A percentile compares a stretch with the other conserved stretches of the same genome.
These are phyloP conservation scores for Botrytis elliptica DNA, from an alignment of 2,329 filamentous ascomycete genomes.

Conservation along the genomic window DNA sequence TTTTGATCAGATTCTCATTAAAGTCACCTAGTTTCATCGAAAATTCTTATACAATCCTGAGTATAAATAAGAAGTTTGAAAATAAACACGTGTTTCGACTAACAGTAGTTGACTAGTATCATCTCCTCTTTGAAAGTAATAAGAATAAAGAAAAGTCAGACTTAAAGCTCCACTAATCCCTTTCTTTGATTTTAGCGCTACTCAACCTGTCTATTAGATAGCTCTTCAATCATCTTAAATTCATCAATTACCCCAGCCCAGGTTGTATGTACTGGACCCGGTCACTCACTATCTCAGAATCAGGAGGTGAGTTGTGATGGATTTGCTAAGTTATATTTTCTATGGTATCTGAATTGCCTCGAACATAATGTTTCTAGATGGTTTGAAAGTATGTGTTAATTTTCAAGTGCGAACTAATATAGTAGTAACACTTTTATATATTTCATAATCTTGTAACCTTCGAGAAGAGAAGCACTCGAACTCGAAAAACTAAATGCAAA, in stretches of 20 bases:
- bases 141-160: neutral
- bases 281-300: no score
- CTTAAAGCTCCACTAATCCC: fast-evolving
- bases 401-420: neutral
- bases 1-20: no score
- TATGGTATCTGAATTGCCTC: fast-evolving
- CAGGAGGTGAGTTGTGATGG: neutral
- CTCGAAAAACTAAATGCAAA: fast-evolving
- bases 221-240: neutral
- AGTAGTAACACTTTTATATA: neutral
- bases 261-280: neutral
- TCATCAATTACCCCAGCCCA: neutral
- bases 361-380: neutral
- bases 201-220: no score
- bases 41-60: no score
- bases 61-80: no score
- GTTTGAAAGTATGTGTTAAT: neutral
- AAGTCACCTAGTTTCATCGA: no score
- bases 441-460: neutral
- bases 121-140: no score
- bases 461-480: neutral
- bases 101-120: no score
- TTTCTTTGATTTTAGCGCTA: neutral
- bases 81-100: no score
- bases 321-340: neutral